phyloP scores from a whole-genome alignment of 371 early-diverging fungal species.

The Mucor velutinosus region DNA sequence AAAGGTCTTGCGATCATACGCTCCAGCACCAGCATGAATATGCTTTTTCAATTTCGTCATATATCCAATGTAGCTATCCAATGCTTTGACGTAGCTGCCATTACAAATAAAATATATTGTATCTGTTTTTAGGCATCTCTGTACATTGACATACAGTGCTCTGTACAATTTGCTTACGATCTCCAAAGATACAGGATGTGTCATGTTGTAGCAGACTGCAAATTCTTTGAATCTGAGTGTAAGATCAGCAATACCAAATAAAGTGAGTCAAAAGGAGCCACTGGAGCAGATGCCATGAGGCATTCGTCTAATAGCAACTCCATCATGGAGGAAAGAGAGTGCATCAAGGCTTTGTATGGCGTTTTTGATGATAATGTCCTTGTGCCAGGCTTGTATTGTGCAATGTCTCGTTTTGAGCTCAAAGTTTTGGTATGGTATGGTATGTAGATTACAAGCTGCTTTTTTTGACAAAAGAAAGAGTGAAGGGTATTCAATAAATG shows the following conservation, averaged over 20 bases:
- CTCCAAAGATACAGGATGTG: neutral
- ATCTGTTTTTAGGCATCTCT: neutral
- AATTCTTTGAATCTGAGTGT: neutral
- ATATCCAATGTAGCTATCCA: neutral
- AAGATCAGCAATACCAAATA: neutral
- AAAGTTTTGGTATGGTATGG: neutral
- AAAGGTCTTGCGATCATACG: neutral
- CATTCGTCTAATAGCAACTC: neutral
- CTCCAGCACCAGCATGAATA: neutral
- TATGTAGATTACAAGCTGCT: too few relatives aligned
- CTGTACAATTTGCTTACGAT: neutral
- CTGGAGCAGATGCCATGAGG: neutral
- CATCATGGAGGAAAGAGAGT: too few relatives aligned
- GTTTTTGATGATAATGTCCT: neutral
- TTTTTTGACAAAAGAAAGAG: too few relatives aligned
- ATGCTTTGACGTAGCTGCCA: neutral
- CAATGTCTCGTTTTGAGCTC: neutral
- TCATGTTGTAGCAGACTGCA: neutral
- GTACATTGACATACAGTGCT: neutral
- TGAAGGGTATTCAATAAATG: too few relatives aligned
- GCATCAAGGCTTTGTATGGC: neutral
- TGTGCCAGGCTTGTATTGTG: neutral
- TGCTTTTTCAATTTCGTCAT: neutral
- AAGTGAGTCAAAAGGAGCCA: neutral
- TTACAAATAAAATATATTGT: neutral